phyloP scores from a whole-genome alignment of 192 early-diverging fungal genomes.

The Entomortierella chlamydospora region DNA sequence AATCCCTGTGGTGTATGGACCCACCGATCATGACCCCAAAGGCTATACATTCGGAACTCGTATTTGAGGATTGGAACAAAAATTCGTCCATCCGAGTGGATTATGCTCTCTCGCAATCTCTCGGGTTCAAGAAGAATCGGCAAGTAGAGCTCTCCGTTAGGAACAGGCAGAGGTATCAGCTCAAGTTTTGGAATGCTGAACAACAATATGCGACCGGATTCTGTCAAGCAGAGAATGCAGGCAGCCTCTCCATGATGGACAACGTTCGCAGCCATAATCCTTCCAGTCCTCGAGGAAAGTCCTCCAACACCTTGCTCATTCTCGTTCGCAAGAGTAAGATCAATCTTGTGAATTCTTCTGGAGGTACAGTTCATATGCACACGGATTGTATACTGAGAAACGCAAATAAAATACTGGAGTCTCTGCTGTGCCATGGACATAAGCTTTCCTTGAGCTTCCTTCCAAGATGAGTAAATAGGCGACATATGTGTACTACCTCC shows the following conservation, averaged over 20 bases:
- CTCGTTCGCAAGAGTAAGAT: slow-evolving; percentile 6
- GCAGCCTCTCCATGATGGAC: slow-evolving; percentile 37
- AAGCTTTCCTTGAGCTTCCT: slow-evolving; percentile 36
- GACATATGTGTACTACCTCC: slow-evolving; percentile 3
- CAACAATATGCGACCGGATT: slow-evolving; percentile 33
- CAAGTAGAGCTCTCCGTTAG: slow-evolving; percentile 19
- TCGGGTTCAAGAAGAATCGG: slow-evolving; percentile 34
- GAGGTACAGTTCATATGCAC: slow-evolving; percentile 54
- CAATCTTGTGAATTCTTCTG: slow-evolving; percentile 36
- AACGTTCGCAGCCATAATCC: slow-evolving; percentile 47
- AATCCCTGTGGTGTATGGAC: slow-evolving; percentile 16
- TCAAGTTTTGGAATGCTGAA: slow-evolving; percentile 49
- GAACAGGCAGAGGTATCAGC: slow-evolving; percentile 24
- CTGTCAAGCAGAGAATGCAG: slow-evolving; percentile 43
- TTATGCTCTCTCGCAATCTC: slow-evolving; percentile 27
- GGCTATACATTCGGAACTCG: slow-evolving; percentile 45
- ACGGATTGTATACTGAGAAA: slow-evolving; percentile 36
- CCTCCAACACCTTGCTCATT: not conserved
- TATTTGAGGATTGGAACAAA: slow-evolving; percentile 49
- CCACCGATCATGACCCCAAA: slow-evolving; percentile 52
- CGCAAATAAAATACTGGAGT: slow-evolving; percentile 38
- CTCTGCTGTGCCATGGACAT: slow-evolving; percentile 39
- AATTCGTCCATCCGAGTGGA: slow-evolving; percentile 35
- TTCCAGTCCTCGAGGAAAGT: slow-evolving; percentile 5
- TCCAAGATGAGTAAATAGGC: slow-evolving; percentile 26